Conservation (phyloP, 805 yeast genomes). For the Candida ortonii region DNA sequence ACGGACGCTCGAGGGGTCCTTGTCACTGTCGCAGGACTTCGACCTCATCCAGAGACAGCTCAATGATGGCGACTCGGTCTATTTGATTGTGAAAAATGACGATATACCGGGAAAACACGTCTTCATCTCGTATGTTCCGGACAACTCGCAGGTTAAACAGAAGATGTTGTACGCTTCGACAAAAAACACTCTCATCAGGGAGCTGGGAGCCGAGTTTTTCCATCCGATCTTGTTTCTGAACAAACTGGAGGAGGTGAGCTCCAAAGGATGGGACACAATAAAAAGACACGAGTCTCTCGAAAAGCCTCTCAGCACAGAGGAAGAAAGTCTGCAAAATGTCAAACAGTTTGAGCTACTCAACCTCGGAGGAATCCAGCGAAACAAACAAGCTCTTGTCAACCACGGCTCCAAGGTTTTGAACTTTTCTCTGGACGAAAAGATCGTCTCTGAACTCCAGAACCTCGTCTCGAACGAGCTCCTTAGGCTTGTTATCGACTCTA, state of each 20-base stretch:
- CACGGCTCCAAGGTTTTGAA: conserved; percentile 17
- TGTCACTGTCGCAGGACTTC: conserved; percentile 36
- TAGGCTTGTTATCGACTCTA: conserved; percentile 13
- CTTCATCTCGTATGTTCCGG: conserved; percentile 86
- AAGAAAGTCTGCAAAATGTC: conserved; percentile 46
- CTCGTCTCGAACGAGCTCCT: conserved; percentile 8
- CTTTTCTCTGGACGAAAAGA: conserved; percentile 8
- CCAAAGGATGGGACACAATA: conserved; percentile 45
- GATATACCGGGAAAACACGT: conserved; percentile 33
- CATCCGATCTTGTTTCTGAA: conserved; percentile 53
- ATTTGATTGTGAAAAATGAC: conserved; percentile 45
- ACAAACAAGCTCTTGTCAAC: conserved; percentile 22
- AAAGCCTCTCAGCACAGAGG: conserved; percentile 58
- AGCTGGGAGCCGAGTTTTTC: conserved; percentile 61
- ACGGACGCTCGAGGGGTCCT: conserved; percentile 30
- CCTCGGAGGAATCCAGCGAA: conserved; percentile 30
- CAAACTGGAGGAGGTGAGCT: conserved; percentile 51
- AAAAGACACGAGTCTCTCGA: conserved; percentile 35
- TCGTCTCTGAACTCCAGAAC: conserved; percentile 6
- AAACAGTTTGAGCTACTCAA: conserved; percentile 40
- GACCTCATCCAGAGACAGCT: conserved; percentile 31
- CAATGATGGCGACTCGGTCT: conserved; percentile 43
- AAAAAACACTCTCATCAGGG: conserved; percentile 69
- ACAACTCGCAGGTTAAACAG: conserved; percentile 69
- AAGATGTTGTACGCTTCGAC: conserved; percentile 96